Conservation (phyloP, 495 filamentous ascomycete genomes). For the Sporormia fimetaria region DNA sequence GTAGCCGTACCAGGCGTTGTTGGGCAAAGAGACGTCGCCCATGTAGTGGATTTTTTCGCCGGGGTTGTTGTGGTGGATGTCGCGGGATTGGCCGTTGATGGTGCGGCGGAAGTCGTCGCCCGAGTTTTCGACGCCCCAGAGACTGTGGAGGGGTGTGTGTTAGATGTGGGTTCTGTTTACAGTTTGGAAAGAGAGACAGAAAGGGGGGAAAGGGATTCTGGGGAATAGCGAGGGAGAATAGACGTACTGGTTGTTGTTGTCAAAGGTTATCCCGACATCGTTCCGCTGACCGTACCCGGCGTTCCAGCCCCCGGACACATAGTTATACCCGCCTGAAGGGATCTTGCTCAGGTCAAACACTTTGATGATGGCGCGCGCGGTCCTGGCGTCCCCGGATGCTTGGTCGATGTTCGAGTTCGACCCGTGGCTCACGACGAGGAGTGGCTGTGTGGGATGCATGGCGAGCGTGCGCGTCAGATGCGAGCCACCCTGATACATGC, state of each 20-base stretch:
- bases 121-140: conserved; percentile 24
- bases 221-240: neutral
- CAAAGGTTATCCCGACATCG: conserved; percentile 22
- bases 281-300: conserved; percentile 22
- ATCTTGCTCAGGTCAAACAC: conserved; percentile 19
- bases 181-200: no score
- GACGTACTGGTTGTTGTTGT: conserved; percentile 19
- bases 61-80: conserved; percentile 24
- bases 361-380: conserved; percentile 19
- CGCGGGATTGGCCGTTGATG: conserved; percentile 9
- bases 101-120: conserved; percentile 22
- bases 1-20: conserved; percentile 24
- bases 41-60: conserved; percentile 25
- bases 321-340: conserved; percentile 18
- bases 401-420: conserved; percentile 21
- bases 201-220: neutral
- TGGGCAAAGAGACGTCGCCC: conserved; percentile 20
- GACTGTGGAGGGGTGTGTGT: conserved; percentile 7
- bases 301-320: conserved; percentile 5
- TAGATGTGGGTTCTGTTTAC: no score
- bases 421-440: conserved; percentile 21
- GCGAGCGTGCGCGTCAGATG: conserved; percentile 21
- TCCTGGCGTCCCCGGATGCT: conserved; percentile 4
- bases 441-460: conserved; percentile 3
- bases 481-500: conserved; percentile 18